Conservation (phyloP, 148 eudicot species). For the Camellia japonica region DNA sequence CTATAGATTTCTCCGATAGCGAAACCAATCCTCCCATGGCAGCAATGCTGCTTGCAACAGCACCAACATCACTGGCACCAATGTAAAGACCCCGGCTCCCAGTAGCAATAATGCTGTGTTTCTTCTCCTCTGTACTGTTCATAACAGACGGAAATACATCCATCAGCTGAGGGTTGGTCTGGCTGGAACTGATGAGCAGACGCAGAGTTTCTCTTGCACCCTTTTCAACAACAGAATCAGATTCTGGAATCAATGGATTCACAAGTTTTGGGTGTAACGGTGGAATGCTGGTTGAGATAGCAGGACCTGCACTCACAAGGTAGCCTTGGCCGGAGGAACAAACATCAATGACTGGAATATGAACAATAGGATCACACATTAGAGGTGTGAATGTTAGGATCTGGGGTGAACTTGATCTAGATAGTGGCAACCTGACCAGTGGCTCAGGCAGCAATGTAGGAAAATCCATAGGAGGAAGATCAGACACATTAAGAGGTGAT, state of each 20-base stretch:
- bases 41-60: slow-evolving; percentile 47
- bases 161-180: slow-evolving; percentile 43
- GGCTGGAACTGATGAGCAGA: slow-evolving; percentile 64
- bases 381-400: slow-evolving; percentile 71
- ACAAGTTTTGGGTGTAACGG: slow-evolving; percentile 50
- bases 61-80: slow-evolving; percentile 59
- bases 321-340: slow-evolving; percentile 93
- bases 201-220: slow-evolving; percentile 87
- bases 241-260: slow-evolving; percentile 51
- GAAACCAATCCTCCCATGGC: slow-evolving; percentile 49
- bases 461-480: slow-evolving; percentile 48
- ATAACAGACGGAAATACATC: slow-evolving; percentile 54
- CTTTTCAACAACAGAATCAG: slow-evolving; percentile 61
- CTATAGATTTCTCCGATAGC: slow-evolving; percentile 35
- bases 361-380: slow-evolving; percentile 86
- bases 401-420: slow-evolving; percentile 56
- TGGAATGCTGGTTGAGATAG: slow-evolving; percentile 54
- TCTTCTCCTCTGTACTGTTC: slow-evolving; percentile 32
- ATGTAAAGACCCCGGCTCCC: slow-evolving; percentile 74
- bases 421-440: slow-evolving; percentile 46
- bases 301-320: slow-evolving; percentile 79
- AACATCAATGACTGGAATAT: slow-evolving; percentile 75
- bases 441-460: slow-evolving; percentile 61
- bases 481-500: slow-evolving; percentile 40
- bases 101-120: slow-evolving; percentile 39